Evolutionary conservation across 805 yeast species (phyloP).

Genomic region (Jamesozyma piceae): DNA sequence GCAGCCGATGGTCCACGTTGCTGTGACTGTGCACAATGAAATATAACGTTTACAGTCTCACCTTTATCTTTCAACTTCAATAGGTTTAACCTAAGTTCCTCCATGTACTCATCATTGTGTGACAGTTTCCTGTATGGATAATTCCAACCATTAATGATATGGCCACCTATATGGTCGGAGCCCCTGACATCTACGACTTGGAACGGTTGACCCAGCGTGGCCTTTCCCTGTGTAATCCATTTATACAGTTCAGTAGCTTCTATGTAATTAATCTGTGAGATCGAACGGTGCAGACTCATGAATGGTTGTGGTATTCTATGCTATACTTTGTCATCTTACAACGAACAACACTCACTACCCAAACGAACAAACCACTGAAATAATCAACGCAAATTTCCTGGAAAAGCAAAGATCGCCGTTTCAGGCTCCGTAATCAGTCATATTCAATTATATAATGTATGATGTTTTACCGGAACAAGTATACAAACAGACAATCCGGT

Average conservation of each 20-base stretch:
- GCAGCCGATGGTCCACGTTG: constrained; percentile 89
- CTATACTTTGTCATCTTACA: too few species aligned
- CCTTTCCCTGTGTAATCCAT: constrained; percentile 22
- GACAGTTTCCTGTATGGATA: constrained; percentile 18
- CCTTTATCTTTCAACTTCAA: constrained; percentile 36
- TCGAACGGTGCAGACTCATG: constrained; percentile 18
- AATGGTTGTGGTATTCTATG: too few species aligned
- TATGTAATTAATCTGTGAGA: constrained; percentile 13
- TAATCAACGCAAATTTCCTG: too few species aligned
- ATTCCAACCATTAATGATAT: constrained; percentile 20
- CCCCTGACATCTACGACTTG: constrained; percentile 78
- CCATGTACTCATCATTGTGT: constrained; percentile 30
- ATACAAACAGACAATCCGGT: too few species aligned
- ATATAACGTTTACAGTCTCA: constrained; percentile 37
- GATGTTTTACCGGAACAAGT: too few species aligned
- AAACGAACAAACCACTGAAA: too few species aligned
- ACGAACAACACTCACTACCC: too few species aligned
- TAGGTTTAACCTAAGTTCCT: background rate
- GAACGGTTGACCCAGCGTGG: constrained; percentile 15
- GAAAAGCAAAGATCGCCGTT: too few species aligned
- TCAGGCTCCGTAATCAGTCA: too few species aligned
- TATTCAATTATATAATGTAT: too few species aligned
- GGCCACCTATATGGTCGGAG: constrained; percentile 65
- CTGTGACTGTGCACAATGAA: constrained; percentile 87
- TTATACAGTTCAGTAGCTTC: constrained; percentile 18